These are phyloP conservation scores for Melanomma pulvis-pyrius DNA, from an alignment of 495 filamentous ascomycete genomes.

Conservation along the genomic window DNA sequence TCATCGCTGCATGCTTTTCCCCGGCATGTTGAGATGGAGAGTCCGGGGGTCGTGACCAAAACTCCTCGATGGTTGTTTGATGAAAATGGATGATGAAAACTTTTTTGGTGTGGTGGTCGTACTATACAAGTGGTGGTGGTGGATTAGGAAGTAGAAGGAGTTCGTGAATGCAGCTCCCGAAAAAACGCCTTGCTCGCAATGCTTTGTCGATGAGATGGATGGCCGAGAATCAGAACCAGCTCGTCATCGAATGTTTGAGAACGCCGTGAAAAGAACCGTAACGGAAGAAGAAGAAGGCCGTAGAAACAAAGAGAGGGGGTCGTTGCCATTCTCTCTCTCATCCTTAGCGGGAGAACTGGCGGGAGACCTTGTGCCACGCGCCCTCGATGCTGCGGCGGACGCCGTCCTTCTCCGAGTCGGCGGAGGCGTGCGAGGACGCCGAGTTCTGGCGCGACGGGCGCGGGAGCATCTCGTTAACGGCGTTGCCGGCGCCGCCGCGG, in stretches of 20 bases:
- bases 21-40: too few species aligned
- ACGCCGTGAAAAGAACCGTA: conserved; percentile 7
- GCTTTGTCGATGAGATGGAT: neutral
- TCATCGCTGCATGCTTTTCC: too few species aligned
- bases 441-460: conserved; percentile 20
- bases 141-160: too few species aligned
- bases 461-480: conserved; percentile 50
- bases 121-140: too few species aligned
- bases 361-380: conserved; percentile 39
- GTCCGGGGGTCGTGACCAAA: too few species aligned
- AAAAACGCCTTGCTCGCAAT: neutral
- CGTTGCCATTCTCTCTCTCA: neutral
- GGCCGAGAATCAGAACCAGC: conserved; percentile 41
- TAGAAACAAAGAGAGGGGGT: neutral
- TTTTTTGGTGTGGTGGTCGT: too few species aligned
- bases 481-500: conserved; percentile 87
- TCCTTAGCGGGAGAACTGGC: conserved; percentile 17
- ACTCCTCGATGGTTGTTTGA: too few species aligned
- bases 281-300: conserved; percentile 3
- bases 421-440: conserved; percentile 4
- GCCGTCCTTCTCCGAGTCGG: conserved; percentile 11
- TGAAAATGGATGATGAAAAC: too few species aligned
- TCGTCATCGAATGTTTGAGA: conserved; percentile 23
- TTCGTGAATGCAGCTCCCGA: neutral
- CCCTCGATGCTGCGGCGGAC: conserved; percentile 34